These are phyloP conservation scores for Cercospora beticola DNA, from an alignment of 2,329 filamentous ascomycete genomes.

Conservation along the genomic window DNA sequence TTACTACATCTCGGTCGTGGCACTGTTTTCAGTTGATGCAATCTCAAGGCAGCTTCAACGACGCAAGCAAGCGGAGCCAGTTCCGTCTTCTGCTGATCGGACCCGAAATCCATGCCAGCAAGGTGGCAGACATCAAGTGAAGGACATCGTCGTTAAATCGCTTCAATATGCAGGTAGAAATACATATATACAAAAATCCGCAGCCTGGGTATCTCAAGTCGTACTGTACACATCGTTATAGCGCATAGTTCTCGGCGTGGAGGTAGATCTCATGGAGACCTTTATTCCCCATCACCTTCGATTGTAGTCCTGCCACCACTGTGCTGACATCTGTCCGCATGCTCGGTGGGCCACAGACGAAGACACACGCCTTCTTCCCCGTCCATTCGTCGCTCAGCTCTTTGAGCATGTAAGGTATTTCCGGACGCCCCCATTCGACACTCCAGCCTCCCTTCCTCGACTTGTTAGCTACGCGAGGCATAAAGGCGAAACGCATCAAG, in stretches of 20 bases:
- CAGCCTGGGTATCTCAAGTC: conserved; percentile 4
- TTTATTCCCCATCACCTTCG: conserved; percentile 68
- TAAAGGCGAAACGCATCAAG: conserved; percentile 77
- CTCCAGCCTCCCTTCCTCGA: conserved; percentile 71
- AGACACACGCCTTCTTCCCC: conserved; percentile 80
- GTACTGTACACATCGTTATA: conserved; percentile 51
- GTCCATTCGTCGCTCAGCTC: conserved; percentile 79
- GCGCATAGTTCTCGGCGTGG: conserved; percentile 92
- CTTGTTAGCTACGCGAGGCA: conserved; percentile 50
- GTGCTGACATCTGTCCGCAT: conserved; percentile 89
- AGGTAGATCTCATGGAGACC: conserved; percentile 86
- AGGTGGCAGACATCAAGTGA: neutral
- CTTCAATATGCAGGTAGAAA: neutral
- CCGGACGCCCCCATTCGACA: conserved; percentile 87
- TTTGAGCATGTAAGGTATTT: conserved; percentile 81
- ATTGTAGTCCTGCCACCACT: conserved; percentile 78
- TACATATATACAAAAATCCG: neutral
- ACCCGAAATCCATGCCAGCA: neutral
- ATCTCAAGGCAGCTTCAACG: conserved; percentile 1
- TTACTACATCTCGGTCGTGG: neutral
- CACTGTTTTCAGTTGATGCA: neutral
- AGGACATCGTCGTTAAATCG: neutral
- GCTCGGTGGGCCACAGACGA: conserved; percentile 83
- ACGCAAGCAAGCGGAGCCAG: neutral
- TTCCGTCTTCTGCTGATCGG: neutral